Conservation (phyloP, 306 rosid species). For the Quercus ilex region DNA sequence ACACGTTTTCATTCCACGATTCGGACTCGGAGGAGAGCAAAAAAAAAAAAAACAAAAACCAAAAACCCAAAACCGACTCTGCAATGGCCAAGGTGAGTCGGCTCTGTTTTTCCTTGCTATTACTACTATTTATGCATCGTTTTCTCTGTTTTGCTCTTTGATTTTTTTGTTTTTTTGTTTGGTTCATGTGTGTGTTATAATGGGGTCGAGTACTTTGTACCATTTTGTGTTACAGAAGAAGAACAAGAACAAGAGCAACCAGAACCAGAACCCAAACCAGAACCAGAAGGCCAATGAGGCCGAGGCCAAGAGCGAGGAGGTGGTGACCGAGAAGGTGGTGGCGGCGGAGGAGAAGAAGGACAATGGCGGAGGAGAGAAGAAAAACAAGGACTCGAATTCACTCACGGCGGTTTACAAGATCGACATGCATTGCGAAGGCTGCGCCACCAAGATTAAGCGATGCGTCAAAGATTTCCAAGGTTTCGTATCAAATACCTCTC, state of each 20-base stretch:
- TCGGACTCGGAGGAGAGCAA: no score
- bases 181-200: background rate
- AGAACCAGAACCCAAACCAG: background rate
- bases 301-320: background rate
- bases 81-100: no score
- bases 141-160: no score
- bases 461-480: constrained; percentile 39
- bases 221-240: constrained; percentile 28
- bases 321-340: no score
- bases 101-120: no score
- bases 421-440: constrained; percentile 75
- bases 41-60: no score
- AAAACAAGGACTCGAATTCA: constrained; percentile 36
- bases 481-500: background rate
- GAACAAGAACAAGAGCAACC: background rate
- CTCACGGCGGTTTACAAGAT: constrained; percentile 43
- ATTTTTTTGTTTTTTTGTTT: background rate
- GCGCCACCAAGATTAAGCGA: constrained; percentile 49
- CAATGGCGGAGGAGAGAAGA: constrained; percentile 25
- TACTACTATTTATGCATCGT: no score
- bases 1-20: no score
- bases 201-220: background rate
- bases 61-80: no score
- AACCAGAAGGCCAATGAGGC: background rate
- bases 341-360: constrained; percentile 18